Conservation (phyloP, 441 rosid species). For the Gossypium trilobum region DNA sequence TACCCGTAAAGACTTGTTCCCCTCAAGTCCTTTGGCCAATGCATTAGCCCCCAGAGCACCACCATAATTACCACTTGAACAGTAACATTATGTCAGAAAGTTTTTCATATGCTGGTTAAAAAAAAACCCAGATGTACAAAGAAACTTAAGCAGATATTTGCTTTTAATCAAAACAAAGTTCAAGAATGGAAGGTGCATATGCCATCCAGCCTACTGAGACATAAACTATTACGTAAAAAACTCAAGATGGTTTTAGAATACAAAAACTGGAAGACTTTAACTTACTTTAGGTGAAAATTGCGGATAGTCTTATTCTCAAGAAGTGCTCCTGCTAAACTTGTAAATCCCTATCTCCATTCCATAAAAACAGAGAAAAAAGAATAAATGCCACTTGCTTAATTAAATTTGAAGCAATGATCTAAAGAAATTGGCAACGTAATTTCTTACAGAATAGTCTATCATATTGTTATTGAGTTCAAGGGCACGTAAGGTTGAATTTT, state of each 20-base stretch:
- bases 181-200: constrained; percentile 6
- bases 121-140: constrained; percentile 10
- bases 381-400: constrained; percentile 18
- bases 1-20: constrained; percentile 81
- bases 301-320: constrained; percentile 54
- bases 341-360: constrained; percentile 80
- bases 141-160: constrained; percentile 14
- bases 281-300: constrained; percentile 84
- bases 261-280: constrained; percentile 11
- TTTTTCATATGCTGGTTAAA: constrained; percentile 1
- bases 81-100: constrained; percentile 25
- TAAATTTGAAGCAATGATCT: constrained; percentile 9
- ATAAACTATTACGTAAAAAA: neutral
- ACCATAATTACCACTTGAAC: constrained; percentile 78
- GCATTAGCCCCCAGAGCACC: constrained; percentile 95
- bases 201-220: constrained; percentile 6
- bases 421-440: constrained; percentile 12
- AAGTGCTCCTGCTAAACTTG: constrained; percentile 81
- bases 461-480: constrained; percentile 82
- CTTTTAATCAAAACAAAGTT: constrained; percentile 20
- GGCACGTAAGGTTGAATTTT: constrained; percentile 59
- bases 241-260: neutral
- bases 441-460: constrained; percentile 85
- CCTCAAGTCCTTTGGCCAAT: constrained; percentile 83
- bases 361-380: constrained; percentile 22